phyloP scores from a whole-genome alignment of 2,329 filamentous ascomycete species.

The Bertia moriformis region DNA sequence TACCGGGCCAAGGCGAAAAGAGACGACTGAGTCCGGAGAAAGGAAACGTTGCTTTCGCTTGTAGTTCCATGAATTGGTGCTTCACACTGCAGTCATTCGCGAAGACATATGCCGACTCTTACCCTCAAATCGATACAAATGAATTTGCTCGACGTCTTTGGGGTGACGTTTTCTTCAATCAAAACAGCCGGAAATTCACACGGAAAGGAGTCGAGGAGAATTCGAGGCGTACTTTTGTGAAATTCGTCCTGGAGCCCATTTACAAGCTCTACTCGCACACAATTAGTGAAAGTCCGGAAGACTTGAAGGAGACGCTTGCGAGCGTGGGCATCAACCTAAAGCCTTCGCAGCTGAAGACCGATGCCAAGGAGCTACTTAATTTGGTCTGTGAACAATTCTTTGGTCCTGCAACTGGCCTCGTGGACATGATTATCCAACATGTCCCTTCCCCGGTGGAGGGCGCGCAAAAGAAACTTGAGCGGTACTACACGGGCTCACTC shows the following conservation, averaged over 20 bases:
- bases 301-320: constrained; percentile 65
- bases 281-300: constrained; percentile 75
- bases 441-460: constrained; percentile 75
- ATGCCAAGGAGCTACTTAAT: constrained; percentile 77
- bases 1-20: constrained; percentile 66
- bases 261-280: constrained; percentile 96
- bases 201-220: constrained; percentile 70
- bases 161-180: constrained; percentile 96
- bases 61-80: constrained; percentile 87
- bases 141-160: constrained; percentile 79
- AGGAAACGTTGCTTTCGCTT: constrained; percentile 95
- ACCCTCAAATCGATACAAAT: constrained; percentile 63
- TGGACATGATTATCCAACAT: constrained; percentile 87
- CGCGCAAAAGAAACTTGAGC: constrained; percentile 61
- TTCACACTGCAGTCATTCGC: constrained; percentile 90
- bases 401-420: constrained; percentile 73
- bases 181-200: constrained; percentile 76
- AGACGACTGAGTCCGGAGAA: constrained; percentile 84
- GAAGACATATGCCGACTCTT: constrained; percentile 87
- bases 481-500: constrained; percentile 80
- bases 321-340: constrained; percentile 75
- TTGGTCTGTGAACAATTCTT: constrained; percentile 93
- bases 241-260: constrained; percentile 89
- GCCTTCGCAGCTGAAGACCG: constrained; percentile 78
- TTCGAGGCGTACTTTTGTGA: constrained; percentile 75